Conservation (phyloP, 768 basidiomycete species). For the Serendipita indica region DNA sequence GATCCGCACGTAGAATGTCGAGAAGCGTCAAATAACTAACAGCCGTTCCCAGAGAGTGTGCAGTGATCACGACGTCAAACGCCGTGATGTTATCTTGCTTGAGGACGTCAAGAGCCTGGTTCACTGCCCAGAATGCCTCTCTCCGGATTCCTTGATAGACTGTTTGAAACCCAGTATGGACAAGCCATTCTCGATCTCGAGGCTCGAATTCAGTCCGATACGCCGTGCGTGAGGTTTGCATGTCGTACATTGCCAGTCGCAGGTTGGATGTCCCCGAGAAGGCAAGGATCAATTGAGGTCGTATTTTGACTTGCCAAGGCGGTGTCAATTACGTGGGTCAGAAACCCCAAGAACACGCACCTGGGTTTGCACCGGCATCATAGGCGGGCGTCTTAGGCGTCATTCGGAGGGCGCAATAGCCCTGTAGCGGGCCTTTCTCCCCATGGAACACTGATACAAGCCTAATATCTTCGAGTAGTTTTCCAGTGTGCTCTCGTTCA, state of each 20-base stretch:
- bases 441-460: slow-evolving; percentile 30
- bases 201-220: slow-evolving; percentile 26
- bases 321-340: not conserved
- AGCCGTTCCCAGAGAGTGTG: slow-evolving; percentile 44
- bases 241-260: slow-evolving; percentile 34
- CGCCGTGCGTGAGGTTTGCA: slow-evolving; percentile 22
- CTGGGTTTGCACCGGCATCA: not conserved
- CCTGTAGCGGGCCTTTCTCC: slow-evolving; percentile 30
- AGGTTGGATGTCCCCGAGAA: slow-evolving; percentile 35
- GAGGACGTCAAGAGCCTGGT: slow-evolving; percentile 25
- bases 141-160: slow-evolving; percentile 32
- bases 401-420: slow-evolving; percentile 32
- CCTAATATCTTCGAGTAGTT: slow-evolving; percentile 23
- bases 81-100: slow-evolving; percentile 13
- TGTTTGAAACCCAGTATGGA: slow-evolving; percentile 43
- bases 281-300: slow-evolving; percentile 35
- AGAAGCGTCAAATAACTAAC: slow-evolving; percentile 36
- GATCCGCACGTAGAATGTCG: slow-evolving; percentile 26
- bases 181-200: slow-evolving; percentile 14
- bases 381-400: not conserved
- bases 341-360: not conserved
- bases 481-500: too few relatives aligned
- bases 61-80: slow-evolving; percentile 35
- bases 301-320: slow-evolving; percentile 17
- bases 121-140: slow-evolving; percentile 25